Conservation (phyloP, 768 basidiomycete genomes). For the Serendipita vermifera region DNA sequence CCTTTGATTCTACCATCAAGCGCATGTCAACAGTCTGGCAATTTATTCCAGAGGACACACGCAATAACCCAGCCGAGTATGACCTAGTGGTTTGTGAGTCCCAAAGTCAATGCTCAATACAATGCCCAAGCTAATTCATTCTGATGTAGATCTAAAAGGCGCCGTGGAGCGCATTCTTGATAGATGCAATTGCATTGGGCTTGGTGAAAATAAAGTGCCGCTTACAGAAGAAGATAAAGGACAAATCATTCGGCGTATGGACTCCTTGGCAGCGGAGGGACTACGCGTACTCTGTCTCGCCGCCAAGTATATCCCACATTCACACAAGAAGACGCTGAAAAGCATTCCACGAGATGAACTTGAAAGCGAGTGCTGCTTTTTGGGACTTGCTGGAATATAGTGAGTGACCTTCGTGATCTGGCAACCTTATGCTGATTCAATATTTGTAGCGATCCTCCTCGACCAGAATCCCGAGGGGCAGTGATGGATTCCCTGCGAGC, state of each 20-base stretch:
- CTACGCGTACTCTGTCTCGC: constrained; percentile 26
- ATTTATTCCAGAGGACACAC: background rate
- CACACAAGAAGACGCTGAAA: constrained; percentile 20
- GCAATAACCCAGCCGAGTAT: background rate
- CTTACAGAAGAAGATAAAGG: constrained; percentile 20
- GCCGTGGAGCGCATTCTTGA: constrained; percentile 39
- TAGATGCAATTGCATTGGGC: constrained; percentile 27
- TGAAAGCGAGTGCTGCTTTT: constrained; percentile 36
- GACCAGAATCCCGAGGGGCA: constrained; percentile 39
- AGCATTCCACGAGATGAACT: constrained; percentile 30
- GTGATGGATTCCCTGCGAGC: constrained; percentile 39
- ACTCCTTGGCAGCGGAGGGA: constrained; percentile 28
- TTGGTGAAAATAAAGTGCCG: constrained; percentile 16
- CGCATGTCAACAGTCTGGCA: constrained; percentile 27
- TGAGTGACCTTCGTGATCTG: background rate
- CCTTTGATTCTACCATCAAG: constrained; percentile 42
- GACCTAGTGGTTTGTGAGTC: constrained; percentile 3
- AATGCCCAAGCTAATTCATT: background rate
- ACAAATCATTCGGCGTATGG: constrained; percentile 21
- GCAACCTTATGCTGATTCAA: background rate
- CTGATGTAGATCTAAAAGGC: constrained; percentile 22
- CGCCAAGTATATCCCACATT: constrained; percentile 1
- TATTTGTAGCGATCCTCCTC: constrained; percentile 32
- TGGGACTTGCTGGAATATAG: constrained; percentile 42
- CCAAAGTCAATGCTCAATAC: background rate